Evolutionary conservation across 345 rosid genomes (phyloP), one percentile per base, ranked within the genome.

Genomic region (Syzygium grande): DNA sequence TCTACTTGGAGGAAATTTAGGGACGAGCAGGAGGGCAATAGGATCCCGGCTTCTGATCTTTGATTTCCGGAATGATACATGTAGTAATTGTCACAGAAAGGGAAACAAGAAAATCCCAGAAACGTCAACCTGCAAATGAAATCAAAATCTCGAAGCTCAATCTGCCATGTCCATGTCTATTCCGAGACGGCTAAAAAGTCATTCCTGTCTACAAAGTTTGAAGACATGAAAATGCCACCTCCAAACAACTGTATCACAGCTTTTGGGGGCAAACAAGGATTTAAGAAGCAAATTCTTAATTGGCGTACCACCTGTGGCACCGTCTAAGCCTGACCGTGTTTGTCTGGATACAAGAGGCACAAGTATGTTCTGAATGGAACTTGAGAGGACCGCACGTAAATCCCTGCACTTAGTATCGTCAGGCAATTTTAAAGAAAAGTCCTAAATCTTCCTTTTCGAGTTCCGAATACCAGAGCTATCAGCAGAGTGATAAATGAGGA

Each of bases 121-220:
- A 13, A 21, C 49, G 2, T 9, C 4, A 73, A 73, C 38, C 19
- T 5, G 27, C 27, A 19, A 73, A 38, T 41, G 15, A 73, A 73
- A 41, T 38, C 27, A 9, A 73, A 73, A 9, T 38, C 27, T 38
- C 14, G 2, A 38, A 73, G 4, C 8, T 0, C 80, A 10, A 5
- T 9, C 1, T 34, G 27, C 19, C 49, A 19, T 19, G 25, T 38
- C 14, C 27, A 6, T 19, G 80, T 73, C 34, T 61, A 61, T 14
- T 61, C 38, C 13, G 38, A 61, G 34, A 8, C 9, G 0, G 34
- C 9, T 61, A 0, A n/a, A 12, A 5, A 0, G 38, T 19, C 80
- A 38, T 41, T 17, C 13, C n/a, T 3, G 0, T 6, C 23, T 34
- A 2, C 49, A 2, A 73, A 30, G 12, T n/a, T 6, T 0, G 54